phyloP scores from a whole-genome alignment of 441 rosid species.

The Populus tomentosa region DNA sequence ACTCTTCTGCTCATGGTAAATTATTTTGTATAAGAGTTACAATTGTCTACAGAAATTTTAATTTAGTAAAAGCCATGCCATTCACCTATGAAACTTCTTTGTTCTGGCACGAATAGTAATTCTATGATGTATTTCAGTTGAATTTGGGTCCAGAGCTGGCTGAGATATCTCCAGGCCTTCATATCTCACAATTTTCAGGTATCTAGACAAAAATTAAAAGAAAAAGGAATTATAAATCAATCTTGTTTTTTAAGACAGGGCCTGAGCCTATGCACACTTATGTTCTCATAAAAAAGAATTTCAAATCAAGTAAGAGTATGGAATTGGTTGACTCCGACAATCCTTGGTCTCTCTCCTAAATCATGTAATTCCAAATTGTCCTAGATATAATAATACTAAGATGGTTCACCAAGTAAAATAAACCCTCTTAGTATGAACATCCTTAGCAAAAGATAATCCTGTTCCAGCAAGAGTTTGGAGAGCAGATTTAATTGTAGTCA shows the following conservation, averaged over 20 bases:
- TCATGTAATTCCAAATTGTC: background rate
- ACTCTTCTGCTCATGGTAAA: conserved; percentile 63
- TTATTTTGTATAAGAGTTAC: conserved; percentile 22
- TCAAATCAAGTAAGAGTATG: background rate
- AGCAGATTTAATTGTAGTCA: background rate
- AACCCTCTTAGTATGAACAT: background rate
- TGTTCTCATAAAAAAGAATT: background rate
- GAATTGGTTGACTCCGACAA: background rate
- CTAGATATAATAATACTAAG: background rate
- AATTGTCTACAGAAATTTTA: background rate
- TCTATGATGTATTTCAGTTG: conserved; percentile 89
- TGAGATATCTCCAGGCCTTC: conserved; percentile 97
- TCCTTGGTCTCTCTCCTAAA: background rate
- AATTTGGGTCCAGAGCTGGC: conserved; percentile 94
- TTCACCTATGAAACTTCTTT: conserved; percentile 72
- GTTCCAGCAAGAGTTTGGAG: background rate
- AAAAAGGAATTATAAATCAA: conserved; percentile 6
- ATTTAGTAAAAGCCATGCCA: background rate
- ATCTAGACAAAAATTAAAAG: conserved; percentile 34
- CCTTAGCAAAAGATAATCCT: background rate
- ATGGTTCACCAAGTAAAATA: background rate
- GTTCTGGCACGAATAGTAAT: conserved; percentile 72
- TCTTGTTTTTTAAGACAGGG: background rate
- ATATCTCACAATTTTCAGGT: conserved; percentile 64
- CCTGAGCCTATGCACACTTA: background rate